Evolutionary conservation across 108 stramenopile genomes (phyloP), one percentile per base, ranked within the genome.

Genomic region (Pseudonitzschia multistriata): DNA sequence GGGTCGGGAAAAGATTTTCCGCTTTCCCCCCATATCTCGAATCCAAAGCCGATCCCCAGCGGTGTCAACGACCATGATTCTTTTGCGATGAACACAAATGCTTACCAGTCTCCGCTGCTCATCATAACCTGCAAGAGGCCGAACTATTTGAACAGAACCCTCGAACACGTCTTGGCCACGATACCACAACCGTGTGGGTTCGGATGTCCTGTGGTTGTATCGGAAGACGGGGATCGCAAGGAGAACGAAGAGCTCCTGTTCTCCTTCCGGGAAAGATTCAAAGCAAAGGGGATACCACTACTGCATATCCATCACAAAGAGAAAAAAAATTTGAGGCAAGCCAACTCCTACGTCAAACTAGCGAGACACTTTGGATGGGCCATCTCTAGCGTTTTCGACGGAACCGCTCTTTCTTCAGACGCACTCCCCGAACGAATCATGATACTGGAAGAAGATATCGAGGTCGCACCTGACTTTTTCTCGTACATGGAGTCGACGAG

Each of bases 381-480:
- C 22, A 50, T 97, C n/a, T 50, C 75, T 28, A 63, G 84, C 78
- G 84, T 82, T 1, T 96, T 94, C 81, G 73, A 78, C 47, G 75
- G 78, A 21, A 24, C 7, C 1, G 68, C 78, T n/a, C 8, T 36
- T 27, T 17, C 21, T 31, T 52, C 31, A 33, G 25, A 71, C 34
- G 71, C 84, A 1, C 36, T 50, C 28, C 80, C 85, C 24, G 30
- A 85, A 36, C 80, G 91, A 61, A 90, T 94, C 28, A 88, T 96
- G 37, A 81, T 96, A 47, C 63, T 96, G 45, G 96, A 97, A 82
- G 96, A 94, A 82, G 94, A 94, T 70, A 79, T 98, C 45, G 81
- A 94, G 49, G 82, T 96, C 36, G 89, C 92, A 36, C 83, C 80
- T 2, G 97, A 98, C 69, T 98, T 98, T 77, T 98, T 96, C 75